Evolutionary conservation across 768 basidiomycete species (phyloP).

Genomic region (Xanthoconium purpureum): DNA sequence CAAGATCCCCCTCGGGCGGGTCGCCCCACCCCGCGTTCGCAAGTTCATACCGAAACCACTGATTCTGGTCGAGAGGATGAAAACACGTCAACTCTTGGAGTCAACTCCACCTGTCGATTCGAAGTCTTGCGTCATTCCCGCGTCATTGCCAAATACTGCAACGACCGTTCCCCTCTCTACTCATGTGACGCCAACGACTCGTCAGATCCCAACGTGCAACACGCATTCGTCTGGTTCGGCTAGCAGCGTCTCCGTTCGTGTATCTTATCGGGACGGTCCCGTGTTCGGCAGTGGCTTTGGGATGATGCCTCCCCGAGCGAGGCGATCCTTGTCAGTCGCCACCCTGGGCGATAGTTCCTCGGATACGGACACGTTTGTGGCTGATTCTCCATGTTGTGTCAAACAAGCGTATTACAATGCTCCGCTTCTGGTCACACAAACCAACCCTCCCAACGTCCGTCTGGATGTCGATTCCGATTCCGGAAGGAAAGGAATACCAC

Average conservation of each 20-base stretch:
- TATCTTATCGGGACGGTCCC: conserved; percentile 1
- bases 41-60: conserved; percentile 26
- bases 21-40: conserved; percentile 1
- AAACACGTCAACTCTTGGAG: conserved; percentile 6
- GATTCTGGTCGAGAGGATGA: conserved; percentile 26
- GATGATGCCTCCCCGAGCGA: conserved; percentile 1
- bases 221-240: conserved; percentile 1
- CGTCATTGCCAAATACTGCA: background rate
- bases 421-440: conserved; percentile 3
- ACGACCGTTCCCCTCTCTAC: background rate
- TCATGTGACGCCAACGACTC: conserved; percentile 5
- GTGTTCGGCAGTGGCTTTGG: background rate
- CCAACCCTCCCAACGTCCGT: background rate
- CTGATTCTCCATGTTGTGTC: conserved; percentile 18
- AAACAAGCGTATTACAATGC: conserved; percentile 6
- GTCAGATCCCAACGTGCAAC: background rate
- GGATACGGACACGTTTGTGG: conserved; percentile 23
- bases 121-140: background rate
- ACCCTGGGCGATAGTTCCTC: conserved; percentile 11
- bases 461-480: background rate
- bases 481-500: background rate
- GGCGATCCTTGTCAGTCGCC: conserved; percentile 4
- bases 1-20: background rate
- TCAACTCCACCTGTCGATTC: background rate
- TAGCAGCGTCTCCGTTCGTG: conserved; percentile 7